A percentile compares a stretch with the other conserved stretches of the same genome.
Evolutionary conservation across 73 alveolate genomes (phyloP).

Genomic region (Tetrahymena thermophila): DNA sequence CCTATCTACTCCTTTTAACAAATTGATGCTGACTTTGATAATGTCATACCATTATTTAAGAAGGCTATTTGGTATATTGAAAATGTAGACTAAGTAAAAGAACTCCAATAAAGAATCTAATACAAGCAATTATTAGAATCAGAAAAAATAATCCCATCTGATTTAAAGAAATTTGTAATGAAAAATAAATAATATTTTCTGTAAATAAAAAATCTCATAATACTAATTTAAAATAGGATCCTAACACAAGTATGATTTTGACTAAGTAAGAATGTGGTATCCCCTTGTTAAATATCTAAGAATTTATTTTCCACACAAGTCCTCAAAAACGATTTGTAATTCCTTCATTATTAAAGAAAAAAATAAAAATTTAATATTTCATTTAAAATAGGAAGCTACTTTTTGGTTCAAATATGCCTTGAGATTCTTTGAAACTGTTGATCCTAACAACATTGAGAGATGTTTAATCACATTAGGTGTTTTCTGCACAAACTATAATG

Average conservation of each 20-base stretch:
- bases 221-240: background rate
- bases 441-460: slow-evolving; percentile 34
- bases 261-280: slow-evolving; percentile 8
- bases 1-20: slow-evolving; percentile 4
- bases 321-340: slow-evolving; percentile 8
- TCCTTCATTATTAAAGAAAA: background rate
- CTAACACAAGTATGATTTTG: background rate
- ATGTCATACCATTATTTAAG: slow-evolving; percentile 13
- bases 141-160: slow-evolving; percentile 16
- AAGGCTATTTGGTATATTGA: slow-evolving; percentile 30
- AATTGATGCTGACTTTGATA: slow-evolving; percentile 28
- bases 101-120: background rate
- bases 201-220: too few relatives aligned
- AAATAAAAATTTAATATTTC: background rate
- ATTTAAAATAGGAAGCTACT: background rate
- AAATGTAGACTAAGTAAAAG: slow-evolving; percentile 10
- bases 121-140: background rate
- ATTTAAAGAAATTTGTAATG: background rate
- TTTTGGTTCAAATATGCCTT: slow-evolving; percentile 30
- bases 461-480: slow-evolving; percentile 14
- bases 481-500: slow-evolving; percentile 1
- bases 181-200: too few relatives aligned
- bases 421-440: slow-evolving; percentile 14
- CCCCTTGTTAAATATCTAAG: slow-evolving; percentile 18
- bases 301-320: slow-evolving; percentile 14